Conservation (phyloP, 768 basidiomycete species). For the Pilatotrama ljubarskyi region DNA sequence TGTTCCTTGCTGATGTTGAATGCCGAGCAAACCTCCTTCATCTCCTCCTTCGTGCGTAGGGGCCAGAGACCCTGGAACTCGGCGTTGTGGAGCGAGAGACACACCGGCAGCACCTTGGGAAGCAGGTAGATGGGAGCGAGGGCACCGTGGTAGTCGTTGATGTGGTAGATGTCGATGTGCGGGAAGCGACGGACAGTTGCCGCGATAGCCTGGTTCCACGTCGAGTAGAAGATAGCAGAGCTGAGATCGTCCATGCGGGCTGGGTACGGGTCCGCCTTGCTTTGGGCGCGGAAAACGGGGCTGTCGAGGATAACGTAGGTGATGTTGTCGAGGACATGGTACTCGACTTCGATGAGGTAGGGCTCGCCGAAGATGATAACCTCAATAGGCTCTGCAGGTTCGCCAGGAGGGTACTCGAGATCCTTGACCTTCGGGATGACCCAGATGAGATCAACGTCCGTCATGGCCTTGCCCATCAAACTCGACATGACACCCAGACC, state of each 20-base stretch:
- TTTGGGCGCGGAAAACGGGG: slow-evolving; percentile 95
- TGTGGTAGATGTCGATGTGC: slow-evolving; percentile 89
- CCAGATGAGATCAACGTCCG: slow-evolving; percentile 93
- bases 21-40: slow-evolving; percentile 97
- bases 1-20: slow-evolving; percentile 97
- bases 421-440: slow-evolving; percentile 95
- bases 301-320: slow-evolving; percentile 93
- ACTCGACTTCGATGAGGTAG: slow-evolving; percentile 95
- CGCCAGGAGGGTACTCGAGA: slow-evolving; percentile 87
- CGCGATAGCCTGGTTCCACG: slow-evolving; percentile 97
- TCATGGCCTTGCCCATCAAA: slow-evolving; percentile 98
- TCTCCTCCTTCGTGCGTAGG: slow-evolving; percentile 93
- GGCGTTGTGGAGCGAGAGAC: slow-evolving; percentile 93
- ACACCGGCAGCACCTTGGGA: slow-evolving; percentile 87
- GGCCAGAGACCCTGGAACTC: slow-evolving; percentile 99
- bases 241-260: slow-evolving; percentile 96
- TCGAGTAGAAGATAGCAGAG: slow-evolving; percentile 96
- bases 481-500: slow-evolving; percentile 98
- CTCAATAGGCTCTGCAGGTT: slow-evolving; percentile 91
- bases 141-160: slow-evolving; percentile 95
- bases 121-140: slow-evolving; percentile 89
- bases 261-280: slow-evolving; percentile 93
- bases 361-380: slow-evolving; percentile 96
- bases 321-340: slow-evolving; percentile 90
- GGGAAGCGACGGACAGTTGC: slow-evolving; percentile 86